Conservation (phyloP, 495 filamentous ascomycete genomes). For the Cenococcum geophilum region DNA sequence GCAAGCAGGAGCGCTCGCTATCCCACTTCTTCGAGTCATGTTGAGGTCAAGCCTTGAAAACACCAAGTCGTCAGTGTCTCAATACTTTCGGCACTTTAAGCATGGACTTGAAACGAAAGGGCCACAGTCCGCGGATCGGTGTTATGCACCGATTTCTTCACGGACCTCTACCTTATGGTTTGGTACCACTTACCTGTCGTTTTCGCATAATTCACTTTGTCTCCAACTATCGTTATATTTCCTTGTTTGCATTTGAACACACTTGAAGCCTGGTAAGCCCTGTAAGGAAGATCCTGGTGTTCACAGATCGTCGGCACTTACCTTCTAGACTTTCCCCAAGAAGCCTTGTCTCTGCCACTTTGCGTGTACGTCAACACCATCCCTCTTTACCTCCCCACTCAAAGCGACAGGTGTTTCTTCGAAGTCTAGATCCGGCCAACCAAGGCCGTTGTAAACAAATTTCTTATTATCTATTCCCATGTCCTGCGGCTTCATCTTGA, state of each 20-base stretch:
- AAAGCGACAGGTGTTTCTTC: not conserved
- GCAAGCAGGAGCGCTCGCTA: not conserved
- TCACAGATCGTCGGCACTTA: not conserved
- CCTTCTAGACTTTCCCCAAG: not conserved
- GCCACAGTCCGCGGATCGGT: constrained; percentile 7
- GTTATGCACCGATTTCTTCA: constrained; percentile 23
- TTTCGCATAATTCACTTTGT: constrained; percentile 8
- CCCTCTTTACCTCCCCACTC: not conserved
- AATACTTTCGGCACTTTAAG: constrained; percentile 1
- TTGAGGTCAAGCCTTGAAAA: constrained; percentile 7
- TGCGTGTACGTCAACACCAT: not conserved
- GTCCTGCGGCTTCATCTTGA: not conserved
- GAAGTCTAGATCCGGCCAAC: not conserved
- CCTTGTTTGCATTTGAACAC: not conserved
- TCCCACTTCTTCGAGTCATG: constrained; percentile 5
- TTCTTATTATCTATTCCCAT: not conserved
- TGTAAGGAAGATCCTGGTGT: not conserved
- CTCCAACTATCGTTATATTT: not conserved
- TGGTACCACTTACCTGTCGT: constrained; percentile 12
- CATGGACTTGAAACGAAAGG: constrained; percentile 26
- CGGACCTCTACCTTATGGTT: constrained; percentile 5
- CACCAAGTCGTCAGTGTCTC: constrained; percentile 5
- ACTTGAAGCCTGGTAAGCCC: not conserved
- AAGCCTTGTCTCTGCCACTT: not conserved
- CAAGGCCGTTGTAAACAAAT: not conserved